A percentile compares a stretch with the other conserved stretches of the same genome.
Conservation (phyloP, 2,329 filamentous ascomycete species). For the Capronia epimyces region DNA sequence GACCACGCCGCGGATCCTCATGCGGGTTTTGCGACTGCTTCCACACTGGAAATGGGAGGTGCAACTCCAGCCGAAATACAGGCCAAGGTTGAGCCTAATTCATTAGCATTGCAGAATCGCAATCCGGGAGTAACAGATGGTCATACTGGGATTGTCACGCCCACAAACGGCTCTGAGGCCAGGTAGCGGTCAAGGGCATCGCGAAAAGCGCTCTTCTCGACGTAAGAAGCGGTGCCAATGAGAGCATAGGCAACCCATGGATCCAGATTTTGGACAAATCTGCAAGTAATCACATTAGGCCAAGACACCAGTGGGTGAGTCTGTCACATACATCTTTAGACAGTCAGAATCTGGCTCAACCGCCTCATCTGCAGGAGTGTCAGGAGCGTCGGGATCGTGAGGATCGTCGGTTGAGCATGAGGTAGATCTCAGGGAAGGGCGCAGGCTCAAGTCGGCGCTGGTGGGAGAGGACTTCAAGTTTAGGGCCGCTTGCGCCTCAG, state of each 20-base stretch:
- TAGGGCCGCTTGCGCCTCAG: not conserved
- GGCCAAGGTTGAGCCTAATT: not conserved
- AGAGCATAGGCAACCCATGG: conserved; percentile 5
- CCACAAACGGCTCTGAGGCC: not conserved
- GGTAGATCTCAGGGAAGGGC: not conserved
- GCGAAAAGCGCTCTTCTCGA: conserved; percentile 3
- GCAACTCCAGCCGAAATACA: not conserved
- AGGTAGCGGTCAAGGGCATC: conserved; percentile 5
- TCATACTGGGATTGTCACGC: not conserved
- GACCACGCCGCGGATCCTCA: not conserved
- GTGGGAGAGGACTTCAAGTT: not conserved
- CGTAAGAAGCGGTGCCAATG: conserved; percentile 1
- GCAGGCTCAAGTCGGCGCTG: not conserved
- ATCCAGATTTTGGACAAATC: conserved; percentile 10
- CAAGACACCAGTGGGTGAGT: not conserved
- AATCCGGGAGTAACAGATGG: not conserved
- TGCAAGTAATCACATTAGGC: not conserved
- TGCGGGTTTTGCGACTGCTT: not conserved
- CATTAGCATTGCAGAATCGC: not conserved
- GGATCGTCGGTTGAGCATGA: not conserved
- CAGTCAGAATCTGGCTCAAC: conserved; percentile 2
- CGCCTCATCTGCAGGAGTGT: not conserved
- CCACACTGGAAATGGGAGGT: conserved; percentile 3
- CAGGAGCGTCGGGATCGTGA: not conserved
- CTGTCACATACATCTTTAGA: not conserved